Evolutionary conservation across 805 yeast genomes (phyloP), one percentile per base, ranked within the genome.

Genomic region (Cyberlindnera lachancei): DNA sequence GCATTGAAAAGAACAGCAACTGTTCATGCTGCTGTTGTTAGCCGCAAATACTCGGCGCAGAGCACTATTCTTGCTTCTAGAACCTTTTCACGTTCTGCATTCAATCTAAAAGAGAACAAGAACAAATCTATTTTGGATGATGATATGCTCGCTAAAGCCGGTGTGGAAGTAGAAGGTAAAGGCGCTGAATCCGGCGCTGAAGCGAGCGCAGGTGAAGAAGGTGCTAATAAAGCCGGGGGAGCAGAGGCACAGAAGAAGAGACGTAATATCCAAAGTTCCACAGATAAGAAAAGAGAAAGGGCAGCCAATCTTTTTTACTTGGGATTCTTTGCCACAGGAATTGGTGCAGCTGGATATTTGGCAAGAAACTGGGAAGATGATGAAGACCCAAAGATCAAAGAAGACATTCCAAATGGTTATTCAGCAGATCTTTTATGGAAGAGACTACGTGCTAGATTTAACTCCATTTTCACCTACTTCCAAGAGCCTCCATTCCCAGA

Each of bases 401-500:
- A 65, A 15, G 68, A 62, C 16, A 65, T 80, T 40, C 68, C 61
- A 21, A 73, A 79, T 52, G 96, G 95, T 1, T 79, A 73, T 53
- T 55, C 80, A 6, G 79, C 85, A 6, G 60, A 53, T 14, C 66
- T 73, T 31, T 71, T 86, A 63, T 79, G 75, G 64, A 66, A 64
- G 16, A 73, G 99, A 53, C 69, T 82, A 45, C 66, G 58, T 41
- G 75, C 76, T 36, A 75, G 99, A 63, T 68, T 80, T 38, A 66
- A 75, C 36, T 79, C 85, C 25, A 68, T 85, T 38, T 79, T 87
- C 55, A 77, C 79, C 29, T 80, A 81, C 42, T 90, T 90, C 66
- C 77, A 82, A 41, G 97, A 90, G 45, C 98, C 99, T 10, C 94
- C 85, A 13, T 86, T 82, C 56, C 94, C 87, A 40, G 87, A 87